A percentile compares a stretch with the other conserved stretches of the same genome.
Evolutionary conservation across 257 asterid species (phyloP).

Genomic region (Solanum corneliomulleri): DNA sequence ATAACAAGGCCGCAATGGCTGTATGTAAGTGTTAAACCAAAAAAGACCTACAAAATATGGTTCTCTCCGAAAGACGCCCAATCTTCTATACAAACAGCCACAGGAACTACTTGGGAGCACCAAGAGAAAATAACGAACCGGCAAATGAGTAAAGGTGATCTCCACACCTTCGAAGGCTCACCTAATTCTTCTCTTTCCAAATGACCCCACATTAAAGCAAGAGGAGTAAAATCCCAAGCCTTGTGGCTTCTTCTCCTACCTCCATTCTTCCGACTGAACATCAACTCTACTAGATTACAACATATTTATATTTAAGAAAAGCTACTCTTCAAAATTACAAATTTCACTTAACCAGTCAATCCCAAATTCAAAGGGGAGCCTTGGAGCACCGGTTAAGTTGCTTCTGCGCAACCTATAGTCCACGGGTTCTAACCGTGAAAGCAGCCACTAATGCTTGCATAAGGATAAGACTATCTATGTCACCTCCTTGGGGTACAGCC

Average conservation of each 20-base stretch:
- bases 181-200: not conserved
- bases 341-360: not conserved
- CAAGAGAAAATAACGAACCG: not conserved
- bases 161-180: not conserved
- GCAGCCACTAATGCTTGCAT: not conserved
- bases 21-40: not conserved
- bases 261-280: not conserved
- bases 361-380: not conserved
- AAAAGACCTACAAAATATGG: not conserved
- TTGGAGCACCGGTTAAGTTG: not conserved
- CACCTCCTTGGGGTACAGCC: not conserved
- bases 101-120: not conserved
- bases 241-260: not conserved
- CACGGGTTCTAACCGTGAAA: not conserved
- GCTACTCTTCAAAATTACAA: not conserved
- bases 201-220: not conserved
- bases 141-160: not conserved
- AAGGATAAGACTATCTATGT: not conserved
- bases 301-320: not conserved
- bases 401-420: not conserved
- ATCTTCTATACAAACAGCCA: not conserved
- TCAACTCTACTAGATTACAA: not conserved
- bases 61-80: not conserved
- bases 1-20: not conserved
- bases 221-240: not conserved